Conservation (phyloP, 1,284 basidiomycete genomes). For the Boletus smithii region DNA sequence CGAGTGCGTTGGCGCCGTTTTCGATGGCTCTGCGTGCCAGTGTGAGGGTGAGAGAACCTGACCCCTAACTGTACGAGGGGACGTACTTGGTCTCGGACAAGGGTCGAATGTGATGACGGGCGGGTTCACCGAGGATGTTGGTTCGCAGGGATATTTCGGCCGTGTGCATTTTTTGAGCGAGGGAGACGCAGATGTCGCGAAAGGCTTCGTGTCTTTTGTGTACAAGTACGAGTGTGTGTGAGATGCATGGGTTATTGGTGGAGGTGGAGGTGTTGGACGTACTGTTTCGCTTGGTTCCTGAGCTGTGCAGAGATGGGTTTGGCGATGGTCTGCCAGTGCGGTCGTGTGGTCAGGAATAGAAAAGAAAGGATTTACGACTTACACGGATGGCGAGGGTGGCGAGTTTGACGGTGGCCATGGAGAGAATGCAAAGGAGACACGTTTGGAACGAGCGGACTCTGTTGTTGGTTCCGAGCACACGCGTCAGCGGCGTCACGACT, state of each 20-base stretch:
- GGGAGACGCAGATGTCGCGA: slow-evolving; percentile 67
- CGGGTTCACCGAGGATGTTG: slow-evolving; percentile 76
- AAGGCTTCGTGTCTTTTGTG: slow-evolving; percentile 68
- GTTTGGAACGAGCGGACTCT: too few species aligned
- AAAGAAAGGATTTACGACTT: slow-evolving; percentile 26
- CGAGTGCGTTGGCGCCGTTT: slow-evolving; percentile 82
- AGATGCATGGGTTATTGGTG: too few species aligned
- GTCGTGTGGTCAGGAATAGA: not conserved
- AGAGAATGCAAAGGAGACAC: not conserved
- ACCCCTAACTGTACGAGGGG: too few species aligned
- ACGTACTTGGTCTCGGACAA: slow-evolving; percentile 76
- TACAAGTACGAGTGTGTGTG: not conserved
- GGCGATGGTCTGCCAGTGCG: slow-evolving; percentile 62
- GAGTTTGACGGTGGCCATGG: slow-evolving; percentile 68
- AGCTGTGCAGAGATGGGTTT: slow-evolving; percentile 79
- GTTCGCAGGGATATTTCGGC: slow-evolving; percentile 76
- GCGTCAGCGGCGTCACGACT: too few species aligned
- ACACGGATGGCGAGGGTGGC: slow-evolving; percentile 65
- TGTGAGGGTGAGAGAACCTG: too few species aligned
- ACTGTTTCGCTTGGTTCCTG: slow-evolving; percentile 80
- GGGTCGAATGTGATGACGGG: slow-evolving; percentile 68
- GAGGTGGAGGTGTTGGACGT: too few species aligned
- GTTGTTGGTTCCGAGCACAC: too few species aligned
- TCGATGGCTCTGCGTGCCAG: slow-evolving; percentile 68
- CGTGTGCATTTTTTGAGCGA: slow-evolving; percentile 82